Base-by-base conservation (phyloP, 192 early-diverging fungal genomes). In the Rhizophlyctis rosea region DNA sequence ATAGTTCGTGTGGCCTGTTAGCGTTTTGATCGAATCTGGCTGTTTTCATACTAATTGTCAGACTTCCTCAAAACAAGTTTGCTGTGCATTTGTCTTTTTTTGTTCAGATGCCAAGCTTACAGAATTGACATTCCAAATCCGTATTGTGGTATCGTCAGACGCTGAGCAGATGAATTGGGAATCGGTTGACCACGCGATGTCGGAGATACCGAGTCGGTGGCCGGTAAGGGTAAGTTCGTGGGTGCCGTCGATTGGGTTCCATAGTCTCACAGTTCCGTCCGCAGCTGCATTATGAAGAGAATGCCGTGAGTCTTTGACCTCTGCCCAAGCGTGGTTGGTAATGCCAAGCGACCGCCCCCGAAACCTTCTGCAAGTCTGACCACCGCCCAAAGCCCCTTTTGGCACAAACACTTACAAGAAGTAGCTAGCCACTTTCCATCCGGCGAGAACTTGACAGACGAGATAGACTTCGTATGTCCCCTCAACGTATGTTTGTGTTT, bases 361-460 rank as follows among this genome's bases (percentile, higher is more conserved):
- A 24, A 47, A 2, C 55, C 3, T n/a, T 51, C 39, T n/a, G 50
- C 28, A 4, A 56, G 5, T 25, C 36, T 18, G 32, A 18, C 9
- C 9, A 47, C n/a, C n/a, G 39, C 39, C 9, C 39, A 47, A 9
- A n/a, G 9, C 9, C n/a, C n/a, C 39, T 9, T 13, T 13, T 13
- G 39, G 25, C 16, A 18, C 13, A 9, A 52, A 9, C 13, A 75
- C 86, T 79, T 82, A 91, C 90, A 90, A 30, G 85, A 75, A 49
- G 90, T 93, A 44, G 95, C 95, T 29, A 99, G 83, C 94, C 91
- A 96, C 71, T 89, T 88, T 32, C 97, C 97, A 70, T 98, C 94
- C 3, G 97, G 97, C 23, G 95, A 98, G 69, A 95, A 98, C 74
- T 98, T 98, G 14, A 98, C 95, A 52, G 90, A 87, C 0, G 94